phyloP scores from a whole-genome alignment of 2,329 filamentous ascomycete genomes.

The Blumeria graminis region DNA sequence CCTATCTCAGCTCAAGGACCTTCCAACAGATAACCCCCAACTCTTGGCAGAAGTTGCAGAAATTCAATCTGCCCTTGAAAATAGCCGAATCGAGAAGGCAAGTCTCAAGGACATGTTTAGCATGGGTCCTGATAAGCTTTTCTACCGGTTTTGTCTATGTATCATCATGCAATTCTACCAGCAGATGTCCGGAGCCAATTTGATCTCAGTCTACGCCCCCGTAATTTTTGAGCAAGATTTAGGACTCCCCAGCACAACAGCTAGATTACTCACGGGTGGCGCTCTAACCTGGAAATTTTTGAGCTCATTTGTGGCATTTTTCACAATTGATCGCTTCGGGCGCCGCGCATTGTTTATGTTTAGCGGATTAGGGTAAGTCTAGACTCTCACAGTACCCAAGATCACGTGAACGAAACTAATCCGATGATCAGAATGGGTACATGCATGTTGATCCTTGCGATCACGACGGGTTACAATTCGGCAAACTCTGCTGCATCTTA shows the following conservation, averaged over 20 bases:
- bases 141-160: conserved; percentile 48
- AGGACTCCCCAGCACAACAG: conserved; percentile 19
- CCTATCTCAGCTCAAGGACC: conserved; percentile 33
- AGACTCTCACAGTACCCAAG: not conserved
- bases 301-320: conserved; percentile 19
- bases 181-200: conserved; percentile 51
- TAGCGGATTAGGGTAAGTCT: conserved; percentile 21
- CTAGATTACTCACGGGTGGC: conserved; percentile 23
- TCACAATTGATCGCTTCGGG: conserved; percentile 44
- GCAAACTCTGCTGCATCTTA: conserved; percentile 23
- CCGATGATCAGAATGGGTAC: conserved; percentile 18
- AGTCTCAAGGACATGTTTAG: conserved; percentile 49
- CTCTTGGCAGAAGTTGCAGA: conserved; percentile 34
- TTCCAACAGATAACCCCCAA: conserved; percentile 34
- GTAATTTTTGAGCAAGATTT: conserved; percentile 33
- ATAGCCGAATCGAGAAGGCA: conserved; percentile 24
- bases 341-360: conserved; percentile 29
- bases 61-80: conserved; percentile 23
- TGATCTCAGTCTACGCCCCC: conserved; percentile 54
- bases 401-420: not conserved
- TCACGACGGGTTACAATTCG: conserved; percentile 24
- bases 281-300: conserved; percentile 32
- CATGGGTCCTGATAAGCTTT: conserved; percentile 34
- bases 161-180: conserved; percentile 44
- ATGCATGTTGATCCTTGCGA: conserved; percentile 29